phyloP scores from a whole-genome alignment of 768 basidiomycete genomes.

The Lentinula boryana region DNA sequence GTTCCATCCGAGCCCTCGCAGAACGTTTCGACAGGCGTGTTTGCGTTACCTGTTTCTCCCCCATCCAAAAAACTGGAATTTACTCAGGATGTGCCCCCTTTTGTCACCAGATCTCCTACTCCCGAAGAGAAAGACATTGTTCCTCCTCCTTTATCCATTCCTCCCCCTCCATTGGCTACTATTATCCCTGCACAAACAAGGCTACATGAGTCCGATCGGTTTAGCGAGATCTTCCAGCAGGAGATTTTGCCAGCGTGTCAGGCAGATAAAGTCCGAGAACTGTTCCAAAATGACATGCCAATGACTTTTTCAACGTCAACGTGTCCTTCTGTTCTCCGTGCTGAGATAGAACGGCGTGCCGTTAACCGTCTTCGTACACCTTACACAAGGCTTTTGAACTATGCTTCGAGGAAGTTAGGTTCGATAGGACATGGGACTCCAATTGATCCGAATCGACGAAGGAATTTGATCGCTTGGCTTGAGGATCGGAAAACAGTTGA shows the following conservation, averaged over 20 bases:
- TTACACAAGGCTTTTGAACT: background rate
- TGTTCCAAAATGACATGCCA: background rate
- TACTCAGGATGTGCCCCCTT: background rate
- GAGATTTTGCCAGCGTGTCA: background rate
- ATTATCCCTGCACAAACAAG: background rate
- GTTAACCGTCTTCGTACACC: background rate
- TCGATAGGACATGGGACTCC: constrained; percentile 2
- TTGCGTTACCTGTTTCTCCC: background rate
- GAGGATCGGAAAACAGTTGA: background rate
- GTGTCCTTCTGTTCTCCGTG: background rate
- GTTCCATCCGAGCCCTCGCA: background rate
- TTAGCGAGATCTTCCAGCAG: background rate
- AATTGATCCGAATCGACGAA: constrained; percentile 2
- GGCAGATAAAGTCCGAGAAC: background rate
- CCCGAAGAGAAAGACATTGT: background rate
- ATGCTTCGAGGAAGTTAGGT: constrained; percentile 2
- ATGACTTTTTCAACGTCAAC: background rate
- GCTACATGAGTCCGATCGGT: background rate
- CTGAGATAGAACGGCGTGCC: background rate
- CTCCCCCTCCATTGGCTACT: background rate
- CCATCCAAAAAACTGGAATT: background rate
- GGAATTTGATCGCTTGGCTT: constrained; percentile 1
- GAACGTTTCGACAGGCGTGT: background rate
- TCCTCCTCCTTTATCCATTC: background rate
- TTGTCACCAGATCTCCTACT: background rate